Evolutionary conservation across 2,329 filamentous ascomycete genomes (phyloP).

Genomic region (Orbilia brochopaga): DNA sequence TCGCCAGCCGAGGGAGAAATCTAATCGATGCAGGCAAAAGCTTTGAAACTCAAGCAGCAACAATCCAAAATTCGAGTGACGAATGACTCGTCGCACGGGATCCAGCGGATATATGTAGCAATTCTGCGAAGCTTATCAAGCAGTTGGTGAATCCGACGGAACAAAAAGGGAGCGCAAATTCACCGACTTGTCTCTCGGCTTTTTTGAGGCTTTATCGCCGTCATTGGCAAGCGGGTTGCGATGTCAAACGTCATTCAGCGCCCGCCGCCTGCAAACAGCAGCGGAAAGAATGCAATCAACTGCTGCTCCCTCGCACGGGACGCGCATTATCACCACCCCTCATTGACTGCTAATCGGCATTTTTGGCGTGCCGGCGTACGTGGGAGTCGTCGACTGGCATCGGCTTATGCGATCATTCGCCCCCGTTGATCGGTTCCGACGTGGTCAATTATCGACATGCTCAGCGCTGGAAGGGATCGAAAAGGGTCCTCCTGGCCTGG

Average conservation of each 20-base stretch:
- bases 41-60: too few relatives aligned
- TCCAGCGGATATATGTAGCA: constrained; percentile 45
- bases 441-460: constrained; percentile 11
- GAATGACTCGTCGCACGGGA: constrained; percentile 21
- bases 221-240: constrained; percentile 33
- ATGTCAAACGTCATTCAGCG: constrained; percentile 49
- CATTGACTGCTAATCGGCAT: too few relatives aligned
- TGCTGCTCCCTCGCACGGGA: background rate
- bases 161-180: constrained; percentile 3
- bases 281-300: constrained; percentile 19
- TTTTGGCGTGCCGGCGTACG: background rate
- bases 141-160: constrained; percentile 2
- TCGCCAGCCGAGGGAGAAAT: background rate
- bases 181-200: background rate
- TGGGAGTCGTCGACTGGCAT: background rate
- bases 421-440: constrained; percentile 6
- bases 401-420: background rate
- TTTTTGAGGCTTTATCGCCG: constrained; percentile 34
- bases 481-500: constrained; percentile 7
- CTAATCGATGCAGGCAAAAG: background rate
- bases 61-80: background rate
- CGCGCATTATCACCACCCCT: too few relatives aligned
- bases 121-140: constrained; percentile 9
- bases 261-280: constrained; percentile 48
- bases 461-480: constrained; percentile 8